phyloP scores from a whole-genome alignment of 1,139 yeast species.

The Scheffersomyces parashehatae region DNA sequence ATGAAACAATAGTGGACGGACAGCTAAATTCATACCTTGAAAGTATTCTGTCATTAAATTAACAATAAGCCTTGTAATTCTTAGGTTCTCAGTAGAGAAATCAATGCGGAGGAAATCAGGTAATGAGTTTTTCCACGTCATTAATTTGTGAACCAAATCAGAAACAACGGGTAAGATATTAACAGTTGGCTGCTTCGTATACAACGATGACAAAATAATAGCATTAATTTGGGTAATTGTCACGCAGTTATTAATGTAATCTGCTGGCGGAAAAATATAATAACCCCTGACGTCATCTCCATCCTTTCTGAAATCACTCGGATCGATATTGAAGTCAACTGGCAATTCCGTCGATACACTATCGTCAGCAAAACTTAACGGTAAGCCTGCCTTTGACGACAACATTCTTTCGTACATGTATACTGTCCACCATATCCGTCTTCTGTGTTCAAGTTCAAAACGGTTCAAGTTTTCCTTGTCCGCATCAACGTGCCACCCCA shows the following conservation, averaged over 20 bases:
- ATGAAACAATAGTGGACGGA: slow-evolving; percentile 76
- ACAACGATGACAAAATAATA: slow-evolving; percentile 65
- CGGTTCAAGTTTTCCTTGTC: slow-evolving; percentile 64
- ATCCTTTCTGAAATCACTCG: slow-evolving; percentile 54
- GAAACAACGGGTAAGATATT: slow-evolving; percentile 76
- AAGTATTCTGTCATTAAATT: slow-evolving; percentile 84
- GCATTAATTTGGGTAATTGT: slow-evolving; percentile 82
- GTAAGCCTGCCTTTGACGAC: slow-evolving; percentile 82
- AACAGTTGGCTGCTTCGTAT: slow-evolving; percentile 73
- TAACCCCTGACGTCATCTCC: slow-evolving; percentile 50
- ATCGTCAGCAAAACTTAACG: slow-evolving; percentile 75
- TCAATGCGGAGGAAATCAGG: slow-evolving; percentile 69
- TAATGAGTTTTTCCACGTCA: slow-evolving; percentile 68
- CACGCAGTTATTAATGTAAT: slow-evolving; percentile 75
- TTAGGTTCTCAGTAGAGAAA: slow-evolving; percentile 53
- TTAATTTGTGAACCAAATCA: slow-evolving; percentile 65
- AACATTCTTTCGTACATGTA: slow-evolving; percentile 87
- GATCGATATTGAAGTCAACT: slow-evolving; percentile 62
- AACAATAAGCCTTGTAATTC: slow-evolving; percentile 67
- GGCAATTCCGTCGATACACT: slow-evolving; percentile 79
- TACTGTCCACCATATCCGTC: slow-evolving; percentile 91
- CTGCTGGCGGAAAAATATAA: slow-evolving; percentile 80
- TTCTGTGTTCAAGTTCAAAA: slow-evolving; percentile 74
- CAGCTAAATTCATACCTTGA: slow-evolving; percentile 82
- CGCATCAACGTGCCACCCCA: slow-evolving; percentile 85